phyloP scores from a whole-genome alignment of 2,329 filamentous ascomycete species.

The Thelonectria olida region DNA sequence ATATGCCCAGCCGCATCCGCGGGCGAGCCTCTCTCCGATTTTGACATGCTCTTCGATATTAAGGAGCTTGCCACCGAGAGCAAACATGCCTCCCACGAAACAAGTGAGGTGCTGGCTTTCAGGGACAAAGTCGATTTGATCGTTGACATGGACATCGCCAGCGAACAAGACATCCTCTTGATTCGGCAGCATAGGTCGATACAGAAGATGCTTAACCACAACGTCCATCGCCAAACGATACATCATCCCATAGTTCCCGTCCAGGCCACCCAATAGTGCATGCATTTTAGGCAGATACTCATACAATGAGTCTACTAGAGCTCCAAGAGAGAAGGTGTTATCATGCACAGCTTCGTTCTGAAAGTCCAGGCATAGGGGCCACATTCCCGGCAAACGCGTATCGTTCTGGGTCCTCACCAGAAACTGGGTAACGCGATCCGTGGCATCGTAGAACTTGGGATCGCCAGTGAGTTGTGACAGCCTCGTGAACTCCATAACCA shows the following conservation, averaged over 20 bases:
- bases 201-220: slow-evolving; percentile 71
- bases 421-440: slow-evolving; percentile 76
- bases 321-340: slow-evolving; percentile 61
- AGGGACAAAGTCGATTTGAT: slow-evolving; percentile 36
- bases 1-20: slow-evolving; percentile 68
- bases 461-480: slow-evolving; percentile 78
- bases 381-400: slow-evolving; percentile 80
- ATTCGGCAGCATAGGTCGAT: slow-evolving; percentile 72
- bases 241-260: slow-evolving; percentile 69
- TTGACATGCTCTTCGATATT: slow-evolving; percentile 55
- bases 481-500: slow-evolving; percentile 79
- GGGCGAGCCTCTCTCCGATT: slow-evolving; percentile 58
- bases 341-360: slow-evolving; percentile 61
- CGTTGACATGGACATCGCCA: slow-evolving; percentile 42
- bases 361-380: slow-evolving; percentile 73
- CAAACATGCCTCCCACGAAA: slow-evolving; percentile 75
- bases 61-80: slow-evolving; percentile 69
- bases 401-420: slow-evolving; percentile 74
- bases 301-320: slow-evolving; percentile 65
- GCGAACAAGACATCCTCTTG: slow-evolving; percentile 67
- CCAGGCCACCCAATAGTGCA: slow-evolving; percentile 71
- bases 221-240: slow-evolving; percentile 72
- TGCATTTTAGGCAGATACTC: slow-evolving; percentile 72
- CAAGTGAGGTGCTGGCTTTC: slow-evolving; percentile 67
- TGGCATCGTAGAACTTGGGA: slow-evolving; percentile 79